Conservation (phyloP, 2,329 filamentous ascomycete genomes). For the Aspergillus fructus region DNA sequence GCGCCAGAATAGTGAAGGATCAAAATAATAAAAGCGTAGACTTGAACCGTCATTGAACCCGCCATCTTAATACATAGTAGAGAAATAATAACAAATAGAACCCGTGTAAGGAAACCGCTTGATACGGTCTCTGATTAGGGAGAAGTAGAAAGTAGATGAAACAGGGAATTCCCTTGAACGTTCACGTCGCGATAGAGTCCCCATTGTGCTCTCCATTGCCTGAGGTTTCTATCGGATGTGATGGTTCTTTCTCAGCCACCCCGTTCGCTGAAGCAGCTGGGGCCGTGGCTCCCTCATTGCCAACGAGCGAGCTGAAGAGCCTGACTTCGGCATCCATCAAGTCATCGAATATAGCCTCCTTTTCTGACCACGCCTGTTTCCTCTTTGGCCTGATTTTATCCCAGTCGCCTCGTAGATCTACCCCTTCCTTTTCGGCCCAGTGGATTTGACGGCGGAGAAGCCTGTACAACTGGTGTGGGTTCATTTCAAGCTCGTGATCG, state of each 20-base stretch:
- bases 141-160: background rate
- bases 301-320: constrained; percentile 32
- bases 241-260: background rate
- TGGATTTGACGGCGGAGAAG: constrained; percentile 48
- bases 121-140: background rate
- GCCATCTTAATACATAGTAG: background rate
- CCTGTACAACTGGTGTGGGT: constrained; percentile 44
- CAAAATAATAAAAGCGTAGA: background rate
- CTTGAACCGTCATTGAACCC: background rate
- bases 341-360: constrained; percentile 45
- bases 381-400: constrained; percentile 37
- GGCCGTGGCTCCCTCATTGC: constrained; percentile 3
- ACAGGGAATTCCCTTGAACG: background rate
- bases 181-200: constrained; percentile 6
- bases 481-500: constrained; percentile 43
- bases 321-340: constrained; percentile 42
- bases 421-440: constrained; percentile 48
- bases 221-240: background rate
- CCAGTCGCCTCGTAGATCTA: constrained; percentile 41
- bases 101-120: background rate
- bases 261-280: constrained; percentile 1
- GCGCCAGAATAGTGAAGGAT: background rate
- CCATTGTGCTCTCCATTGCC: background rate
- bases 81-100: background rate
- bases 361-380: constrained; percentile 42